Conservation (phyloP, 1,284 basidiomycete genomes). For the Leccinum pallidistipes region DNA sequence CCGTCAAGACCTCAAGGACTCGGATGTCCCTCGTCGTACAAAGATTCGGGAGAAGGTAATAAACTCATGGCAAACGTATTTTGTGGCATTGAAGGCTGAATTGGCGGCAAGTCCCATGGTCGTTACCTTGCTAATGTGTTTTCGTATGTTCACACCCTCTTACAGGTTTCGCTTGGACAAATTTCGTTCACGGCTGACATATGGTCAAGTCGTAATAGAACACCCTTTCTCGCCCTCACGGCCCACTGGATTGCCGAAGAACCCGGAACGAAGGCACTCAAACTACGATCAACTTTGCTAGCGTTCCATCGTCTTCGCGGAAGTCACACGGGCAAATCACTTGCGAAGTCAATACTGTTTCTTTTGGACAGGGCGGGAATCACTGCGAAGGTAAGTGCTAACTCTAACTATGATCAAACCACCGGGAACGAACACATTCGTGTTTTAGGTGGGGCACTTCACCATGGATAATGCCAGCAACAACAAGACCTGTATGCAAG, state of each 20-base stretch:
- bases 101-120: no score
- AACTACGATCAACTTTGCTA: background rate
- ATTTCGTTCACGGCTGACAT: background rate
- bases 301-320: background rate
- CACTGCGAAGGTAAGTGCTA: no score
- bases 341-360: no score
- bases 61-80: background rate
- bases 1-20: background rate
- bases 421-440: no score
- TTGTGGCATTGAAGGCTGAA: no score
- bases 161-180: background rate
- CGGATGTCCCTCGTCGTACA: background rate
- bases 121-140: no score
- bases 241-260: background rate
- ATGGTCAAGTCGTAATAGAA: background rate
- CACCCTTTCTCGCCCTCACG: background rate
- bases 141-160: no score
- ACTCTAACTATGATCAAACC: no score
- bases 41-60: background rate
- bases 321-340: background rate
- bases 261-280: background rate
- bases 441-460: background rate
- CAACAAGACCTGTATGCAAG: no score
- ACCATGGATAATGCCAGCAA: background rate
- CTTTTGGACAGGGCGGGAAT: no score